These are phyloP conservation scores for Aspergillus sp. DNA, from an alignment of 2,329 filamentous ascomycete species.

Conservation along the genomic window DNA sequence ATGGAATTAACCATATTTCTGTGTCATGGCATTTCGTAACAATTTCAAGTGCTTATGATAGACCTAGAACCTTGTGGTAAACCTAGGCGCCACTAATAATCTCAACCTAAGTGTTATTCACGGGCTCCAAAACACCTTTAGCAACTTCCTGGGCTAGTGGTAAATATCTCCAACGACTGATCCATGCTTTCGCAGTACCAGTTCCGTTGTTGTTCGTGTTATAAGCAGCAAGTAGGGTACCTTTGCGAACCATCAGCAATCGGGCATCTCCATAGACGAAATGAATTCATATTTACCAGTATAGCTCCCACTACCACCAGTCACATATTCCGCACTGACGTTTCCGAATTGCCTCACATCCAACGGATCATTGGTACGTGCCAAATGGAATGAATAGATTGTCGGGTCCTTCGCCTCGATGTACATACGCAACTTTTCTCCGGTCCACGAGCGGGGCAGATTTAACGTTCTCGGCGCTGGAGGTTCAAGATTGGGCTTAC, in stretches of 20 bases:
- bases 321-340: neutral
- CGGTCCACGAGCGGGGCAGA: neutral
- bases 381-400: neutral
- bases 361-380: neutral
- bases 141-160: neutral
- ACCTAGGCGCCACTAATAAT: no score
- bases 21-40: no score
- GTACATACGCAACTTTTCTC: neutral
- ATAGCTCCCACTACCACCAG: conserved; percentile 2
- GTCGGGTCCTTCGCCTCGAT: conserved; percentile 1
- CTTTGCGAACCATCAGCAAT: neutral
- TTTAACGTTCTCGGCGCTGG: neutral
- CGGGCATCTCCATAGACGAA: neutral
- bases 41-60: no score
- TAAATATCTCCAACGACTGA: conserved; percentile 7
- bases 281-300: neutral
- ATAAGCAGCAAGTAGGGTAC: conserved; percentile 4
- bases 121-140: neutral
- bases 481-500: neutral
- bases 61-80: neutral
- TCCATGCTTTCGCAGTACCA: neutral
- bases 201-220: conserved; percentile 2
- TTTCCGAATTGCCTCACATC: neutral
- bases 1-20: no score
- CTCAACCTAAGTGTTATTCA: neutral